Conservation (phyloP, 306 rosid species). For the Neltuma alba region DNA sequence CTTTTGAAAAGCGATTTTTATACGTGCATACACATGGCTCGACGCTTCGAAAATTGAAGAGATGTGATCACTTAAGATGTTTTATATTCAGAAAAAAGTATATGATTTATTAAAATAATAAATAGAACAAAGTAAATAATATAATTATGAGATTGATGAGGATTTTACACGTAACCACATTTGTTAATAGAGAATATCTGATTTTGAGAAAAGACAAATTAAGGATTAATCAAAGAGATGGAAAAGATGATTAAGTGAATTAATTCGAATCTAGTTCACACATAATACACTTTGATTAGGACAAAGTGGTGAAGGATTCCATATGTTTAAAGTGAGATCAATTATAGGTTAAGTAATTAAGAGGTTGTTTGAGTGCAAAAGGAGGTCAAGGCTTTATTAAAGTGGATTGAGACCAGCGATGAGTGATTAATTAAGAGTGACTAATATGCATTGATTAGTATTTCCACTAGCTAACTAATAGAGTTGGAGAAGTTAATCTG, state of each 20-base stretch:
- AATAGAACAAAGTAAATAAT: no score
- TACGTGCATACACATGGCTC: no score
- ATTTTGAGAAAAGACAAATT: not conserved
- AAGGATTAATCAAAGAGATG: not conserved
- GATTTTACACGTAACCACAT: no score
- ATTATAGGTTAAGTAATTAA: not conserved
- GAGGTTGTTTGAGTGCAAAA: not conserved
- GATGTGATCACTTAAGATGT: no score
- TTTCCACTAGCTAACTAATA: not conserved
- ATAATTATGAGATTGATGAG: no score
- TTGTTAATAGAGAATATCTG: no score
- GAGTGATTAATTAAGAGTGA: not conserved
- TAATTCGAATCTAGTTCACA: not conserved
- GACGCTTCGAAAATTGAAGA: no score
- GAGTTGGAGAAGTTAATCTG: not conserved
- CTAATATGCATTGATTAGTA: not conserved
- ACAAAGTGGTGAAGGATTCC: not conserved
- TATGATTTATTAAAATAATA: no score
- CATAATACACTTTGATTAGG: not conserved
- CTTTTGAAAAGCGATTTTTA: no score
- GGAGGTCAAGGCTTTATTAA: not conserved
- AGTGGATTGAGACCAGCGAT: not conserved
- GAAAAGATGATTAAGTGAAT: not conserved
- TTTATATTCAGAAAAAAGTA: no score
- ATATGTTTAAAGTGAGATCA: not conserved